Evolutionary conservation across 73 alveolate genomes (phyloP).

Genomic region (Paramecium sexaurelia): DNA sequence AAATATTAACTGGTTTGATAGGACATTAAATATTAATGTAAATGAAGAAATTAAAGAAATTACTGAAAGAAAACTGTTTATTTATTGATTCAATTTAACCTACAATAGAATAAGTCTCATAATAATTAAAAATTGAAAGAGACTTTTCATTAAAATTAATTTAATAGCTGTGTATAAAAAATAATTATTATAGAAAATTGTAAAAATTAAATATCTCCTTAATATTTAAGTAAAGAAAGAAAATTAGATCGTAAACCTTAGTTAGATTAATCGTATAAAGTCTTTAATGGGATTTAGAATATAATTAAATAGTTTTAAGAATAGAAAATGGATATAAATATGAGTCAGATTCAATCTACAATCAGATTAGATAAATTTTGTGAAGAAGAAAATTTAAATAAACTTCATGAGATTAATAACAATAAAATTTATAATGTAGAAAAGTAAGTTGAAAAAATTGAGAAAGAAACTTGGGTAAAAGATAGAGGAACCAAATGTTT

Average conservation of each 20-base stretch:
- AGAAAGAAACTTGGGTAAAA: slow-evolving; percentile 33
- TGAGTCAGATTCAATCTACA: slow-evolving; percentile 27
- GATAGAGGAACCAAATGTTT: slow-evolving; percentile 5
- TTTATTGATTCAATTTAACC: background rate
- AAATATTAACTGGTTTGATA: background rate
- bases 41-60: background rate
- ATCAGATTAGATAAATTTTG: slow-evolving; percentile 38
- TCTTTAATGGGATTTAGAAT: background rate
- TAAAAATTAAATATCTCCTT: background rate
- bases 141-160: background rate
- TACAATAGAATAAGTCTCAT: background rate
- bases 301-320: background rate
- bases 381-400: slow-evolving; percentile 22
- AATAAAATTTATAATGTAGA: background rate
- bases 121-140: slow-evolving; percentile 9
- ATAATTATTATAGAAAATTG: background rate
- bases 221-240: slow-evolving; percentile 50
- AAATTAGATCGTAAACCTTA: slow-evolving; percentile 47
- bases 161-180: background rate
- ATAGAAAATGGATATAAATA: slow-evolving; percentile 1
- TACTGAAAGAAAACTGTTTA: background rate
- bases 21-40: background rate
- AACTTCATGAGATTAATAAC: background rate
- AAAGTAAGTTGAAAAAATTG: background rate
- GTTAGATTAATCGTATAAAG: slow-evolving; percentile 15